These are phyloP conservation scores for Phragmites australis DNA, from an alignment of 176 grass and related monocot species.

Conservation along the genomic window DNA sequence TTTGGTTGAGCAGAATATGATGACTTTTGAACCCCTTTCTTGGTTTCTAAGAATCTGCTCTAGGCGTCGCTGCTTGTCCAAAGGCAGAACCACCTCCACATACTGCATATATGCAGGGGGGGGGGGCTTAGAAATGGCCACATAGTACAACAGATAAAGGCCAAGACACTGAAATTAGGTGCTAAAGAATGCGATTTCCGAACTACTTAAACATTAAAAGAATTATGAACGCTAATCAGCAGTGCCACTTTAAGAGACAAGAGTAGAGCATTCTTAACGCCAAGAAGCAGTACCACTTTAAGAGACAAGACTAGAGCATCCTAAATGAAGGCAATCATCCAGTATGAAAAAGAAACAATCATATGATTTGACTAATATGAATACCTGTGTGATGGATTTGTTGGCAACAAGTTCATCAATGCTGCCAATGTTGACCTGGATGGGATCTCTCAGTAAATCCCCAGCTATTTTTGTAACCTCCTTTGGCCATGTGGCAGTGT, in stretches of 20 bases:
- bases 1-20: constrained; percentile 97
- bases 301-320: neutral
- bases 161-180: constrained; percentile 12
- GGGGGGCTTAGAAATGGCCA: constrained; percentile 1
- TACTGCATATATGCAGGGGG: constrained; percentile 48
- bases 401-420: constrained; percentile 93
- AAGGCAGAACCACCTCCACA: constrained; percentile 76
- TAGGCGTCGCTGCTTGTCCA: constrained; percentile 83
- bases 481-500: constrained; percentile 98
- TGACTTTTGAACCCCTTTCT: constrained; percentile 93
- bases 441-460: constrained; percentile 89
- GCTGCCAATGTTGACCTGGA: constrained; percentile 93
- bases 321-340: neutral
- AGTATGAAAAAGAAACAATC: constrained; percentile 26
- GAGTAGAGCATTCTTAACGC: neutral
- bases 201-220: neutral
- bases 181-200: constrained; percentile 8
- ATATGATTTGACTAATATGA: neutral
- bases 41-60: constrained; percentile 95
- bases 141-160: constrained; percentile 16
- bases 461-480: constrained; percentile 94
- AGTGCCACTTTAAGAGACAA: neutral
- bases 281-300: too few relatives aligned
- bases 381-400: constrained; percentile 97
- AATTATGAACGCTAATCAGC: neutral